A percentile compares a stretch with the other conserved stretches of the same genome.
Conservation (phyloP, 257 asterid species). For the Salvia hispanica region DNA sequence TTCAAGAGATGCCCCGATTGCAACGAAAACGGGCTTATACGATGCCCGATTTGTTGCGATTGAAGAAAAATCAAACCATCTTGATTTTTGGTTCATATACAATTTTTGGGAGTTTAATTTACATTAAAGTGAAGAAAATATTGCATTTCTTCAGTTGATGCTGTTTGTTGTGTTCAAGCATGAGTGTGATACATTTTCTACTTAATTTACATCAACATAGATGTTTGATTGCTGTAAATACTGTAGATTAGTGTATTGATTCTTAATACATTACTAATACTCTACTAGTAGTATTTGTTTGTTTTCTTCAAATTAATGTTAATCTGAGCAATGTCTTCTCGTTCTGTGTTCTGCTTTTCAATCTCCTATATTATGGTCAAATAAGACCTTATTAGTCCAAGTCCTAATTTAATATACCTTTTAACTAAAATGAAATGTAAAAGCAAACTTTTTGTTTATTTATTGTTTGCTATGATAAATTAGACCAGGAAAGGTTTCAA, state of each 20-base stretch:
- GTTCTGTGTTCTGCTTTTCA: too few species aligned
- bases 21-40: constrained; percentile 77
- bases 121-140: constrained; percentile 7
- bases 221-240: too few species aligned
- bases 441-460: neutral
- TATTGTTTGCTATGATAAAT: neutral
- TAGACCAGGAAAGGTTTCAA: constrained; percentile 4
- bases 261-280: too few species aligned
- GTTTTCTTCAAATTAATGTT: too few species aligned
- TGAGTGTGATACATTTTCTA: neutral
- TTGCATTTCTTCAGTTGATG: constrained; percentile 19
- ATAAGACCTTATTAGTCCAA: neutral
- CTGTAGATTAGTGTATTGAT: too few species aligned
- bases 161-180: constrained; percentile 20
- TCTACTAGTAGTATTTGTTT: too few species aligned
- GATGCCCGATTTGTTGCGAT: constrained; percentile 79
- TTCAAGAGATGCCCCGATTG: constrained; percentile 84
- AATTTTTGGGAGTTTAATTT: constrained; percentile 35
- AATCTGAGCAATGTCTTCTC: too few species aligned
- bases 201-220: too few species aligned
- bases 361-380: too few species aligned
- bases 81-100: constrained; percentile 41
- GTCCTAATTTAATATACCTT: neutral
- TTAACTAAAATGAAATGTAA: neutral
- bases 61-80: constrained; percentile 12